Evolutionary conservation across 768 basidiomycete species (phyloP), one percentile per base, ranked within the genome.

Genomic region (Rhodotorula toruloides): DNA sequence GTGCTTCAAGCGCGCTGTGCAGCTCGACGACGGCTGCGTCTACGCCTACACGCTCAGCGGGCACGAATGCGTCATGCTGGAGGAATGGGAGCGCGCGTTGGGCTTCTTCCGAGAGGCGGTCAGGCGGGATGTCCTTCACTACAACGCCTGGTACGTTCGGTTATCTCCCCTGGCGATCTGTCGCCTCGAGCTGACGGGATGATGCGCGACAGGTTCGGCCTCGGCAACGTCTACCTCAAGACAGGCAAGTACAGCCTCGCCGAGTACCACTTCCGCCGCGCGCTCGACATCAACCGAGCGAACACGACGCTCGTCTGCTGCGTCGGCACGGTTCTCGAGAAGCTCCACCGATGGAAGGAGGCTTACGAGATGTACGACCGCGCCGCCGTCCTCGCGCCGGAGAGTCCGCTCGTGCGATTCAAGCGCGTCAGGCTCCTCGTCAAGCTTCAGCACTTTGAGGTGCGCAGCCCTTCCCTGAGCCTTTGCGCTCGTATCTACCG

Each of bases 41-140:
- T 98, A 98, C 78, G 91, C 92, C 71, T 94, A 89, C 80, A 96
- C 92, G 31, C 81, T 99, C 65, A 91, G 91, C 75, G 96, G 96
- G 56, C 93, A 98, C 78, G 96, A 99, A 82, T 89, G 87, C 37
- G 85, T 97, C 73, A 77, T 78, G 66, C 89, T 97, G 79, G 94
- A 98, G 74, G 91, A 98, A 81, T 81, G 91, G 71, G 90, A 94
- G 74, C 86, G 87, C 78, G 92, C 93, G 43, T 86, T 93, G 71
- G 85, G 83, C 67, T 93, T 90, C 81, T 99, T 93, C 77, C 86
- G 96, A 77, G 86, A 85, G 62, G 94, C 94, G 44, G 82, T 99
- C 77, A 85, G 89, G 79, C 87, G 88, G 64, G 92, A 98, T 81
- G 80, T 84, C 74, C 86, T 34, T 17, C 91, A 96, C 79, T 99